Evolutionary conservation across 1,139 yeast genomes (phyloP), one percentile per base, ranked within the genome.

Genomic region (Meyerozyma smithsonii): DNA sequence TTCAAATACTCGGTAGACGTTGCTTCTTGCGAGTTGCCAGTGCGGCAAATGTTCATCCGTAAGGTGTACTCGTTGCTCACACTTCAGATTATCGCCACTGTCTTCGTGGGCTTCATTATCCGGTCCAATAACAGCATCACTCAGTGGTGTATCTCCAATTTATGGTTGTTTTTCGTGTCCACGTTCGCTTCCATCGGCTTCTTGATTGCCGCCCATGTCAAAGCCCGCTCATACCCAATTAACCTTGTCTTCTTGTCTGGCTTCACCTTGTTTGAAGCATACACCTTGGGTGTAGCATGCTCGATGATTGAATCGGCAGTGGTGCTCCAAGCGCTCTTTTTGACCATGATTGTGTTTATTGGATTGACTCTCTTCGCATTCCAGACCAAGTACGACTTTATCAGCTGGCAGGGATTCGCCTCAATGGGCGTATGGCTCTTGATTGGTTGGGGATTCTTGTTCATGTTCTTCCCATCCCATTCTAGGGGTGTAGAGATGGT

Each of bases 1-100:
- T 88, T 87, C 76, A 88, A 88, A 58, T 87, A 83, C 61, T 79
- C 86, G 25, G 85, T 84, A 8, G 74, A 77, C 42, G 95, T 88
- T 20, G 79, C 89, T 5, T 80, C 84, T 23, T 86, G 95, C 62
- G 87, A 84, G 45, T 66, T 86, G 38, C 78, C 84, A 8, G 70
- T 88, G 30, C 78, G 96, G 49, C 87, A 83, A 50, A 72, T 82
- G 56, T 88, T 88, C 54, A 66, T 86, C 47, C 74, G 90, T 46
- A 85, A 84, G 55, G 96, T 88, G 8, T 88, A 88, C 59, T 69
- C 89, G 3, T 72, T 88, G 42, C 70, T 88, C 38, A 64, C 82
- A 4, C 62, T 74, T 3, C 96, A 88, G 59, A 58, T 88, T 36
- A 57, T 81, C 36, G 62, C 70, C 32, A 85, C 95, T 0, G 71